Evolutionary conservation across 2,329 filamentous ascomycete genomes (phyloP), one percentile per base, ranked within the genome.

Genomic region (Colletotrichum eleusines): DNA sequence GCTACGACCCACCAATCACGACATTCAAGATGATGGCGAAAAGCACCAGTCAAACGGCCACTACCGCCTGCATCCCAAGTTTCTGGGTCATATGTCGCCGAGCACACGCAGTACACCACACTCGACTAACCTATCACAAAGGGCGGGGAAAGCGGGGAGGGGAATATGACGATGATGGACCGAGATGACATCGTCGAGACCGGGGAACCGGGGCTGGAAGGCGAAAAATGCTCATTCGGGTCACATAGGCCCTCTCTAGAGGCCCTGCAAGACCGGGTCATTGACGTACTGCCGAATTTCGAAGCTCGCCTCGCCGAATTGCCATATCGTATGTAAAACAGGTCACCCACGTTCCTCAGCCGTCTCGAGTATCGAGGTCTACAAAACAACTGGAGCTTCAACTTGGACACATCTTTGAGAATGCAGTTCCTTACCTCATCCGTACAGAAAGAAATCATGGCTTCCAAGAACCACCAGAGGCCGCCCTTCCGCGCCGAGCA

Each of bases 401-500:
- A 16, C 31, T n/a, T 0, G 11, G 4, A 12, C 16, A 6, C 5
- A 26, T 20, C n/a, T 6, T 44, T 14, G 1, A 54, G 8, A 14
- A 63, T 68, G 57, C 64, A 71, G 26, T 68, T 63, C 5, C 31
- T 63, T 0, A 55, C 57, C 20, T 18, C 46, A 20, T 51, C 68
- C 18, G 5, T 68, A 0, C 28, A 71, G 6, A 35, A 51, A 18
- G 46, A 54, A 28, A 23, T 64, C 46, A 61, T 73, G 68, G 48
- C 68, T 20, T 14, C 68, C 53, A 71, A 71, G 20, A 71, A 71
- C 7, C 63, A 68, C 16, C 71, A 72, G 28, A 58, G 76, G 28
- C 83, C 82, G 28, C 92, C 91, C 35, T 94, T 93, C 84, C 87
- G 92, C 75, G 92, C 92, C 59, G 92, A 94, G 84, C 92, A 94